Conservation (phyloP, 1,284 basidiomycete species). For the Limonomyces culmigenus region DNA sequence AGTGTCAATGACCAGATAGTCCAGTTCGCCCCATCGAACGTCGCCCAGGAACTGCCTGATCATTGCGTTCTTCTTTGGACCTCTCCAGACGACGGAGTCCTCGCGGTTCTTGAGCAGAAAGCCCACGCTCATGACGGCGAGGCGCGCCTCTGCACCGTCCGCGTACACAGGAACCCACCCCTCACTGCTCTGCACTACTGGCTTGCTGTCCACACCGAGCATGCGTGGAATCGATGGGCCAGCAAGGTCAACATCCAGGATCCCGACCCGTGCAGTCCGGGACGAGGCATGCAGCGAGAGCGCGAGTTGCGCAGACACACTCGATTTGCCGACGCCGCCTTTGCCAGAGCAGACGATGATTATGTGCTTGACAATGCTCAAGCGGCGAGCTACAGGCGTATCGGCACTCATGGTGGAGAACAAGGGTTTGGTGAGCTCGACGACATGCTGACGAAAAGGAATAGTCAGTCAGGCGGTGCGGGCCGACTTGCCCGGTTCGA, state of each 20-base stretch:
- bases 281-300: slow-evolving; percentile 65
- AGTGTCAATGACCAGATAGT: slow-evolving; percentile 95
- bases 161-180: slow-evolving; percentile 99
- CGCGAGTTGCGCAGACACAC: slow-evolving; percentile 85
- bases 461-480: no score
- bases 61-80: slow-evolving; percentile 99
- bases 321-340: slow-evolving; percentile 97
- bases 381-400: slow-evolving; percentile 42
- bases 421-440: no score
- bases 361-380: slow-evolving; percentile 67
- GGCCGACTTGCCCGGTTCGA: no score
- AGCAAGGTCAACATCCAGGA: slow-evolving; percentile 93
- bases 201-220: slow-evolving; percentile 81
- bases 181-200: slow-evolving; percentile 83
- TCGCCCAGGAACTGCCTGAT: slow-evolving; percentile 95
- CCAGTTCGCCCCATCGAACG: slow-evolving; percentile 91
- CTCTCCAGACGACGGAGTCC: slow-evolving; percentile 94
- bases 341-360: slow-evolving; percentile 93
- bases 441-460: no score
- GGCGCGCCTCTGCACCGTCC: slow-evolving; percentile 46
- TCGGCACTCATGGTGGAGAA: slow-evolving; percentile 18
- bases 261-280: slow-evolving; percentile 58
- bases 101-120: slow-evolving; percentile 83
- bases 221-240: slow-evolving; percentile 95
- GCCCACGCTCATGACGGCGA: slow-evolving; percentile 95